These are phyloP conservation scores for Diaporthe citri DNA, from an alignment of 2,329 filamentous ascomycete genomes.

Conservation along the genomic window DNA sequence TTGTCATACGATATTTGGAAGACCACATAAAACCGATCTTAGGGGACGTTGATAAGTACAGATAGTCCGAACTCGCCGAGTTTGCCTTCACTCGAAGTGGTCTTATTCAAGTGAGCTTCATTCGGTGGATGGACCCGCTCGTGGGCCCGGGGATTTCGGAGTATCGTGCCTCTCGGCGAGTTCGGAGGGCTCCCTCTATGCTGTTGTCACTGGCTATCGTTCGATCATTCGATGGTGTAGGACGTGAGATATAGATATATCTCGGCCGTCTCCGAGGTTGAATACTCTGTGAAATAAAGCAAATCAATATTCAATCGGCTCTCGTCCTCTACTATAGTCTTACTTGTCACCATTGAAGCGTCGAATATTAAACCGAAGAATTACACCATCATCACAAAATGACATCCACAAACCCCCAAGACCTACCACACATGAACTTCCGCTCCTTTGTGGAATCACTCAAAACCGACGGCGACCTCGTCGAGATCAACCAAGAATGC, in stretches of 20 bases:
- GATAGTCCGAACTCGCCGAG: neutral
- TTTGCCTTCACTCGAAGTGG: neutral
- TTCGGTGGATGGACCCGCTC: neutral
- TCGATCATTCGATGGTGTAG: neutral
- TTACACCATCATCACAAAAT: neutral
- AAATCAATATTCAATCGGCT: neutral
- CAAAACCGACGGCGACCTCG: conserved; percentile 56
- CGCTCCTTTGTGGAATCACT: conserved; percentile 60
- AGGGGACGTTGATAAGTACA: neutral
- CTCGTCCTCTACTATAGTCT: neutral
- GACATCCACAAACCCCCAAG: conserved; percentile 22
- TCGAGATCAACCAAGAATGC: conserved; percentile 57
- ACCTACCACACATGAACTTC: conserved; percentile 48
- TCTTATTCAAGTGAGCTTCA: neutral
- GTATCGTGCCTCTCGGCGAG: neutral
- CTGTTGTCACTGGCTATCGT: neutral
- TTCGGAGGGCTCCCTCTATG: neutral
- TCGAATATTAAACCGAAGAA: neutral
- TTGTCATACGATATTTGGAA: neutral
- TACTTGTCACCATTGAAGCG: neutral
- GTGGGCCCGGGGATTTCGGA: conserved; percentile 4
- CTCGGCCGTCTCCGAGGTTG: neutral
- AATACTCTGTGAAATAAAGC: no score
- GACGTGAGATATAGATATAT: neutral
- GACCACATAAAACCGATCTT: neutral